A percentile compares a stretch with the other conserved stretches of the same genome.
Conservation (phyloP, 345 rosid species). For the Camelina hispida region DNA sequence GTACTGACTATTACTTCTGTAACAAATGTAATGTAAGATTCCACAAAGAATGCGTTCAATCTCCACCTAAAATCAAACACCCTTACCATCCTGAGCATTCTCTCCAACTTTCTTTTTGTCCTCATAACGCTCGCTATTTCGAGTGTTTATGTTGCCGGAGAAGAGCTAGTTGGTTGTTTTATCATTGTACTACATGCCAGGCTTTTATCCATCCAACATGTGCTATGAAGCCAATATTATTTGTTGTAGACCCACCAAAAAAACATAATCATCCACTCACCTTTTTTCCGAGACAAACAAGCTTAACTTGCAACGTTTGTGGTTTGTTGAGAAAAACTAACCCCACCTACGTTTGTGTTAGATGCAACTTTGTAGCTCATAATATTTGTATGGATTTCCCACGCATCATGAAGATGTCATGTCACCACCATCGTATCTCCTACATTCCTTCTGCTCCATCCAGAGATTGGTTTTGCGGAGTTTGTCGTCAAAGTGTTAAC, state of each 20-base stretch:
- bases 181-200: not conserved
- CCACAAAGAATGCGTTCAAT: not conserved
- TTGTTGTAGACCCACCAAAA: not conserved
- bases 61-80: not conserved
- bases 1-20: not conserved
- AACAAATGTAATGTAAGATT: fast-evolving
- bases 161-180: not conserved
- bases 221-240: not conserved
- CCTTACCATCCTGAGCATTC: not conserved
- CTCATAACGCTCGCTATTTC: fast-evolving
- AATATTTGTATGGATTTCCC: not conserved
- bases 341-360: not conserved
- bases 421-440: not conserved
- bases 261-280: not conserved
- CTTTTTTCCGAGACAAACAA: not conserved
- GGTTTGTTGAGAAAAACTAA: not conserved
- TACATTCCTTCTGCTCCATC: not conserved
- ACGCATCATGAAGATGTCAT: not conserved
- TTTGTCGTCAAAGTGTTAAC: not conserved
- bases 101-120: not conserved
- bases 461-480: not conserved
- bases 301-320: not conserved
- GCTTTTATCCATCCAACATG: not conserved
- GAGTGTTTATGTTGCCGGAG: not conserved
- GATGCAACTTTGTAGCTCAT: not conserved